Percentiles rank a stretch among this genome's conserved stretches.
Evolutionary conservation across 2,329 filamentous ascomycete genomes (phyloP).

Genomic region (Xylariaceae sp.): DNA sequence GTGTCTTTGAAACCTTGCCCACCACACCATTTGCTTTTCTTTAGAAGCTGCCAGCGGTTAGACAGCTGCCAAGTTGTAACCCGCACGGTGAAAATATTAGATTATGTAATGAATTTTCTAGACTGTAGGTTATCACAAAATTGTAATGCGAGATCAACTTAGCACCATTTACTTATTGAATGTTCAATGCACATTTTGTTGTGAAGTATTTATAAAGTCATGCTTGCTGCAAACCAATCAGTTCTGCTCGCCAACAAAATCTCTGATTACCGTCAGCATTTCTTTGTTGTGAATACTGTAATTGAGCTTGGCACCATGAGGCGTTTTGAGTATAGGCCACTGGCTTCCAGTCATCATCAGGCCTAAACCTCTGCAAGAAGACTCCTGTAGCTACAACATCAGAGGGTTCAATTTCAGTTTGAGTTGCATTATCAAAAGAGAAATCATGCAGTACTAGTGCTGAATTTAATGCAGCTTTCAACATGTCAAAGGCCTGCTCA

Average conservation of each 20-base stretch:
- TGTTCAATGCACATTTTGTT: neutral
- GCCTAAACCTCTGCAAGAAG: neutral
- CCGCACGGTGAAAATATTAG: too few species aligned
- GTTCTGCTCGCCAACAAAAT: neutral
- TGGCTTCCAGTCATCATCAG: neutral
- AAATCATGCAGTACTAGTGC: neutral
- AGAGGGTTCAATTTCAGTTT: neutral
- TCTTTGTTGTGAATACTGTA: conserved; percentile 4
- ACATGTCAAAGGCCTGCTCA: neutral
- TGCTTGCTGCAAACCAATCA: neutral
- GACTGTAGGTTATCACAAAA: neutral
- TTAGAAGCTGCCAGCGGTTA: too few species aligned
- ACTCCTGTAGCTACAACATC: neutral
- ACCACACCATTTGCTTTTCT: too few species aligned
- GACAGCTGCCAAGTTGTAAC: too few species aligned
- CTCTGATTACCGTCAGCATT: neutral
- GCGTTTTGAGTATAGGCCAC: neutral
- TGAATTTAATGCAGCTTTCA: neutral
- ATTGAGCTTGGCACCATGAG: neutral
- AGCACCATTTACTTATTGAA: neutral
- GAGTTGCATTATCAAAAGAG: neutral
- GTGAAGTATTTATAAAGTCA: neutral
- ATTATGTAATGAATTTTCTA: neutral
- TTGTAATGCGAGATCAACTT: neutral
- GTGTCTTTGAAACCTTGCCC: too few species aligned